phyloP scores from a whole-genome alignment of 148 eudicot genomes.

The Arctostaphylos glauca region DNA sequence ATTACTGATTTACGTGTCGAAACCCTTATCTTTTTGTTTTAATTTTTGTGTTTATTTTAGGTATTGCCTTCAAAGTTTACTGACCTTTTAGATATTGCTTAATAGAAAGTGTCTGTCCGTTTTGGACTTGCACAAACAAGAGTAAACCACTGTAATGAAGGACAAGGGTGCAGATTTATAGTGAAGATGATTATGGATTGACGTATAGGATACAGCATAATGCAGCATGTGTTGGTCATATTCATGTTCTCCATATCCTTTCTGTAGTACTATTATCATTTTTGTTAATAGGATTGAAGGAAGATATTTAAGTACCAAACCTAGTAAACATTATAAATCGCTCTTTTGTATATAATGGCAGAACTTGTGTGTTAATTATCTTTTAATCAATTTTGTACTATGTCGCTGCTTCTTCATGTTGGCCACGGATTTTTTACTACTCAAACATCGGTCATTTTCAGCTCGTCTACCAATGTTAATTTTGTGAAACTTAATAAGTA shows the following conservation, averaged over 20 bases:
- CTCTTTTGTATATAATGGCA: background rate
- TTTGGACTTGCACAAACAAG: background rate
- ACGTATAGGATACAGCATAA: background rate
- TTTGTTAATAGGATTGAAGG: background rate
- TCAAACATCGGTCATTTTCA: constrained; percentile 1
- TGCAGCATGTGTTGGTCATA: background rate
- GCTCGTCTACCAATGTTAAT: background rate
- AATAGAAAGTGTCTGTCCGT: background rate
- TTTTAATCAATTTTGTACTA: background rate
- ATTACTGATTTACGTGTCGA: background rate
- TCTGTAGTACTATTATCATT: background rate
- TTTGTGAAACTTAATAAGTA: background rate
- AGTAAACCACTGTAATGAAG: background rate
- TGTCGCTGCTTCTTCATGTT: background rate
- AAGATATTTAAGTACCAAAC: background rate
- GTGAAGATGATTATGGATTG: background rate
- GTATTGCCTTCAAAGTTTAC: background rate
- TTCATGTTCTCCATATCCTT: background rate
- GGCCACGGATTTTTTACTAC: background rate
- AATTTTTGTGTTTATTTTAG: background rate
- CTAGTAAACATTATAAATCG: background rate
- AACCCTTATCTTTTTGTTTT: background rate
- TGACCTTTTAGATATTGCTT: background rate
- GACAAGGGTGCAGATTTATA: background rate
- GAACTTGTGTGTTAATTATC: background rate